Evolutionary conservation across 108 stramenopile species (phyloP).

Genomic region (Cylindrotheca closterium): DNA sequence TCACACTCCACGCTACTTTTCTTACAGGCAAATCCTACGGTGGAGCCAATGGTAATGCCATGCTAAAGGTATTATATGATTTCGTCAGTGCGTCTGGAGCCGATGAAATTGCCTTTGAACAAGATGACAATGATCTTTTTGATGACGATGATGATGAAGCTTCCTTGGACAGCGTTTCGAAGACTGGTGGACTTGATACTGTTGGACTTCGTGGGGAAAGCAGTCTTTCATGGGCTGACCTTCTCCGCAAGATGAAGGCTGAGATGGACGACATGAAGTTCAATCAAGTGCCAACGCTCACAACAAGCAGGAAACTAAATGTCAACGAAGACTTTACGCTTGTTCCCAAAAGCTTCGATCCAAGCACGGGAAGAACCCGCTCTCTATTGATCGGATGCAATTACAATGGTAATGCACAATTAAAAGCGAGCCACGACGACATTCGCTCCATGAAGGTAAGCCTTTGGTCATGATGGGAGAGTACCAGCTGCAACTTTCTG

Average conservation of each 20-base stretch:
- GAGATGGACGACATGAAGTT: conserved; percentile 82
- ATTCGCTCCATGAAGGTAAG: conserved; percentile 78
- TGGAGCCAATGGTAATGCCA: conserved; percentile 74
- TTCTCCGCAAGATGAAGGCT: conserved; percentile 80
- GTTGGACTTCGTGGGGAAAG: conserved; percentile 52
- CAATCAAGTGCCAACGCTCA: conserved; percentile 70
- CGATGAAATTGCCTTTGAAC: conserved; percentile 16
- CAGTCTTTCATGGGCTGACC: conserved; percentile 68
- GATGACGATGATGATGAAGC: conserved; percentile 82
- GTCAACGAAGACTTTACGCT: conserved; percentile 70
- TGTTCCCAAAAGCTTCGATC: conserved; percentile 66
- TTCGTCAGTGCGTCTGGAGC: conserved; percentile 56
- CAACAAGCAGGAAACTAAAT: conserved; percentile 72
- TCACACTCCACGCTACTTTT: neutral
- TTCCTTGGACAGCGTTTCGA: conserved; percentile 27
- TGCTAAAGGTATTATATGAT: conserved; percentile 88
- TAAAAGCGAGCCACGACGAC: conserved; percentile 85
- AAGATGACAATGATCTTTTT: conserved; percentile 44
- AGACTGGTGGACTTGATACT: conserved; percentile 49
- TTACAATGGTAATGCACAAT: conserved; percentile 63
- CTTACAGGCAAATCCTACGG: conserved; percentile 75
- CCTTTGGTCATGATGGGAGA: neutral
- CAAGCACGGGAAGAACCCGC: conserved; percentile 58
- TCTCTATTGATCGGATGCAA: conserved; percentile 85
- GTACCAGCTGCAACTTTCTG: neutral